A percentile compares a stretch with the other conserved stretches of the same genome.
These are phyloP conservation scores for Leptographium radiaticola DNA, from an alignment of 2,329 filamentous ascomycete genomes.

Conservation along the genomic window DNA sequence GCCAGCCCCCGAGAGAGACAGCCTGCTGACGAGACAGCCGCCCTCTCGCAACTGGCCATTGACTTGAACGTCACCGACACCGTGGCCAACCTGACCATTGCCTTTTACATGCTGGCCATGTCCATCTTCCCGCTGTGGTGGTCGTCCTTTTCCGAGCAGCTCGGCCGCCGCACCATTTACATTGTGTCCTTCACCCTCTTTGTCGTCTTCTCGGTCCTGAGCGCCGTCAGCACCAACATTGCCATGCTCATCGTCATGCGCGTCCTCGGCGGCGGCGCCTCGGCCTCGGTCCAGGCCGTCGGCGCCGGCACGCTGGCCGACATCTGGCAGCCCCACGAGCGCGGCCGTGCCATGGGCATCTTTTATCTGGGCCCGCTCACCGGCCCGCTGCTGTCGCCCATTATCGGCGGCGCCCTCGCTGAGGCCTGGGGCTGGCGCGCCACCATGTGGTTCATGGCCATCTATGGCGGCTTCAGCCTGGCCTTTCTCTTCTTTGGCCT, in stretches of 20 bases:
- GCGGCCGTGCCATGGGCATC: slow-evolving; percentile 67
- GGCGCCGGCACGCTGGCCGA: slow-evolving; percentile 76
- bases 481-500: slow-evolving; percentile 45
- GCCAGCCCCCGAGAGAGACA: neutral
- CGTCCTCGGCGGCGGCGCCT: slow-evolving; percentile 59
- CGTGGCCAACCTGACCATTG: slow-evolving; percentile 61
- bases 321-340: slow-evolving; percentile 59
- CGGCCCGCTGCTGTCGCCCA: slow-evolving; percentile 62
- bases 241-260: slow-evolving; percentile 66
- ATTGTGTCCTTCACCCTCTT: slow-evolving; percentile 62
- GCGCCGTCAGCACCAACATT: slow-evolving; percentile 56
- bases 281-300: slow-evolving; percentile 70
- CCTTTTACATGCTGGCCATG: slow-evolving; percentile 74
- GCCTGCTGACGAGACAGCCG: slow-evolving; percentile 33
- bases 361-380: slow-evolving; percentile 71
- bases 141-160: slow-evolving; percentile 64
- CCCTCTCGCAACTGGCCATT: slow-evolving; percentile 48
- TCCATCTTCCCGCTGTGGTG: slow-evolving; percentile 79
- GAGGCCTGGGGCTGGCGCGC: slow-evolving; percentile 60
- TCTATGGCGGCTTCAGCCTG: slow-evolving; percentile 50
- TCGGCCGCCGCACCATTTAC: slow-evolving; percentile 68
- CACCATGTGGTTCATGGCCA: slow-evolving; percentile 64
- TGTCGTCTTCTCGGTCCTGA: slow-evolving; percentile 55
- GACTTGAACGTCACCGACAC: slow-evolving; percentile 52
- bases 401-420: slow-evolving; percentile 62